These are phyloP conservation scores for Nemania abortiva DNA, from an alignment of 2,329 filamentous ascomycete genomes.

Conservation along the genomic window DNA sequence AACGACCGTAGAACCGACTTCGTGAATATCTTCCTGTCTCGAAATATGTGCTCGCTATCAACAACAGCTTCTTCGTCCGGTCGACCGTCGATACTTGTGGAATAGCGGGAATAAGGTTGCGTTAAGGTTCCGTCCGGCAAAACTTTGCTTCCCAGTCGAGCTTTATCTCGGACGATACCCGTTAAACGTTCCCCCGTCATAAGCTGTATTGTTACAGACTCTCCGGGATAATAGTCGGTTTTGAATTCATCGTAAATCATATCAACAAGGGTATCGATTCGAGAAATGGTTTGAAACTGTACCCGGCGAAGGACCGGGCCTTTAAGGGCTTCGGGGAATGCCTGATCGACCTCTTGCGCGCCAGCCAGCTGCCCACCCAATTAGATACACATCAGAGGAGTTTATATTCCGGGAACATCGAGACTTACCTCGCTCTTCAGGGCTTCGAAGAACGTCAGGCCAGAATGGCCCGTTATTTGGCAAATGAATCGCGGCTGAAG, in stretches of 20 bases:
- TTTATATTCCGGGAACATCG: constrained; percentile 2
- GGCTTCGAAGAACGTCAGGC: constrained; percentile 91
- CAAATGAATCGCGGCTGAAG: constrained; percentile 88
- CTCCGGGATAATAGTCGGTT: constrained; percentile 89
- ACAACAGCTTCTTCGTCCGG: constrained; percentile 80
- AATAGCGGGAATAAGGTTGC: constrained; percentile 81
- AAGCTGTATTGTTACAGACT: constrained; percentile 80
- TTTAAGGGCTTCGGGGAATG: constrained; percentile 91
- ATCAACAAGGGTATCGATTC: constrained; percentile 85
- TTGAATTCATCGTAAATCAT: constrained; percentile 83
- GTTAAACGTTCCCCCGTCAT: constrained; percentile 76
- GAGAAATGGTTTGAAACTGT: constrained; percentile 88
- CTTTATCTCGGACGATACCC: constrained; percentile 86
- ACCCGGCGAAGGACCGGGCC: constrained; percentile 90
- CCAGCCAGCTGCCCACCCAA: constrained; percentile 71
- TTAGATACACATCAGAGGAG: constrained; percentile 41
- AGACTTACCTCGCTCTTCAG: constrained; percentile 85
- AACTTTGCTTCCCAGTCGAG: constrained; percentile 74
- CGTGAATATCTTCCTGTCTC: constrained; percentile 92
- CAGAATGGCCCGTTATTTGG: constrained; percentile 93
- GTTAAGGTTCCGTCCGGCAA: constrained; percentile 77
- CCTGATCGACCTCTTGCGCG: constrained; percentile 88
- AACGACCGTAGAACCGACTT: constrained; percentile 94
- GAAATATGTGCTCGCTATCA: constrained; percentile 83
- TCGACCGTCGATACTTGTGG: constrained; percentile 78